These are phyloP conservation scores for Diversispora epigaea DNA, from an alignment of 192 early-diverging fungal genomes.

Conservation along the genomic window DNA sequence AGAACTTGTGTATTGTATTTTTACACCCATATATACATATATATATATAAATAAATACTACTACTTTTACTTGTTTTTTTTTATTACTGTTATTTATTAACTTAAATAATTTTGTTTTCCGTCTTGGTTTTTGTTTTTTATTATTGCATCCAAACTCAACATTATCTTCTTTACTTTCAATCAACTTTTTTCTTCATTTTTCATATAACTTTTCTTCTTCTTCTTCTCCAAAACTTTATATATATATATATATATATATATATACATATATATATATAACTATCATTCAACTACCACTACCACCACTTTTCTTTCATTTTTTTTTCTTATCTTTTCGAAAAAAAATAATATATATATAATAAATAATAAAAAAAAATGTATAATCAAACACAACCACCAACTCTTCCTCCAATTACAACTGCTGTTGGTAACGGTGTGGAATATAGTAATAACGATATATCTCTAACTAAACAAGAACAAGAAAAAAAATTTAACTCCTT, in stretches of 20 bases:
- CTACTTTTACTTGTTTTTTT: no score
- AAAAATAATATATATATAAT: neutral
- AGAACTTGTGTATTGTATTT: no score
- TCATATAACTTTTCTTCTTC: neutral
- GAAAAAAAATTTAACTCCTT: neutral
- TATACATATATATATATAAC: no score
- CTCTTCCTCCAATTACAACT: conserved; percentile 7
- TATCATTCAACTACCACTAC: no score
- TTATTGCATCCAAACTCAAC: neutral
- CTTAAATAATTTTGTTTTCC: no score
- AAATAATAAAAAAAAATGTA: neutral
- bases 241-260: no score
- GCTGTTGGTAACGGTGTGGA: neutral
- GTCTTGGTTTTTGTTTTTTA: no score
- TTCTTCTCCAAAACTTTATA: neutral
- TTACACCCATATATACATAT: no score
- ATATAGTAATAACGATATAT: neutral
- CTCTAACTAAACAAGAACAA: neutral
- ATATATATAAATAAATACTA: no score
- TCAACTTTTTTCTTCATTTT: neutral
- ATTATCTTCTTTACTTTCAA: neutral
- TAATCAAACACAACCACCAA: neutral
- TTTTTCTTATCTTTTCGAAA: no score
- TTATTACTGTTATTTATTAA: no score
- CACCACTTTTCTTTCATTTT: no score